A percentile compares a stretch with the other conserved stretches of the same genome.
Conservation (phyloP, 768 basidiomycete species). For the Rhizopogon rudus region DNA sequence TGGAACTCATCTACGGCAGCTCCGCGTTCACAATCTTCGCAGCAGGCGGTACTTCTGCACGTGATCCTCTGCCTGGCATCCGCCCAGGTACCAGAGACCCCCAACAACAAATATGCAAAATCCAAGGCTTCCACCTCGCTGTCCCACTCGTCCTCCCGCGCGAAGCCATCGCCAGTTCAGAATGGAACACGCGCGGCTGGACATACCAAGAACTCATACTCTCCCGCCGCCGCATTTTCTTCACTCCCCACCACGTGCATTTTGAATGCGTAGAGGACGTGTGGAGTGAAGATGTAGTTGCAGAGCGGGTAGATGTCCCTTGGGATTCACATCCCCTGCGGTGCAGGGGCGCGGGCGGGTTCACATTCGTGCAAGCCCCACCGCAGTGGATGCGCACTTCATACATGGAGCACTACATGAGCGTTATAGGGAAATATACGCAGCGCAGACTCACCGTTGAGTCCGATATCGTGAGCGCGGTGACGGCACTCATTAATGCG, state of each 20-base stretch:
- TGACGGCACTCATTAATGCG: background rate
- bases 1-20: slow-evolving; percentile 4
- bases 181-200: slow-evolving; percentile 18
- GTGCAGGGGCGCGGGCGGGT: background rate
- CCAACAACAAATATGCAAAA: slow-evolving; percentile 11
- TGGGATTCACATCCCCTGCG: background rate
- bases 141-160: slow-evolving; percentile 11
- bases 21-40: slow-evolving; percentile 4
- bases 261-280: slow-evolving; percentile 16
- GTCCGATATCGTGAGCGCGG: background rate
- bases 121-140: slow-evolving; percentile 19
- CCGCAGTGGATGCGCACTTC: background rate
- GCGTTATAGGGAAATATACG: background rate
- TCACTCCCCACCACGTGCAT: slow-evolving; percentile 17
- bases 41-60: background rate
- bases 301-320: slow-evolving; percentile 7
- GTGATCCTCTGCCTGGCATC: slow-evolving; percentile 1
- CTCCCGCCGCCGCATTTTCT: slow-evolving; percentile 16
- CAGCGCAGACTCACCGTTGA: background rate
- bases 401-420: background rate
- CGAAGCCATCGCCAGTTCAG: slow-evolving; percentile 4
- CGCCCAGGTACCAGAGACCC: slow-evolving; percentile 8
- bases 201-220: slow-evolving; percentile 18
- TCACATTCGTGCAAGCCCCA: background rate
- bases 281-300: slow-evolving; percentile 19